Conservation (phyloP, 2,329 filamentous ascomycete genomes). For the Aaosphaeria arxii region DNA sequence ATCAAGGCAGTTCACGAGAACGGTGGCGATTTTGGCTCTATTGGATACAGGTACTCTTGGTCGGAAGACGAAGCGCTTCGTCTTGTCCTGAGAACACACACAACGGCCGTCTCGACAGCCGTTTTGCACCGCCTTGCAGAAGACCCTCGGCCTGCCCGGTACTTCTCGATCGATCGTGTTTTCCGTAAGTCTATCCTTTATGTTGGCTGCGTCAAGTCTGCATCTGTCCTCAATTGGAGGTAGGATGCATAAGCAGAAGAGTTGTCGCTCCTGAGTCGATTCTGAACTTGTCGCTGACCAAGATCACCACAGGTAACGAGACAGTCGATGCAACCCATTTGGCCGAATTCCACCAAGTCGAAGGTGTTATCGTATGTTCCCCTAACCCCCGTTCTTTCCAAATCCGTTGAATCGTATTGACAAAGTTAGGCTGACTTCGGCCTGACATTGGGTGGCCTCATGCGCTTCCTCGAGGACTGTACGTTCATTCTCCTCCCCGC, state of each 20-base stretch:
- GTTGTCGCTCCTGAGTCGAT: too few species aligned
- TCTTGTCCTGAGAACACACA: slow-evolving; percentile 92
- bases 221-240: too few species aligned
- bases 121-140: slow-evolving; percentile 88
- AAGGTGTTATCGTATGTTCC: slow-evolving; percentile 72
- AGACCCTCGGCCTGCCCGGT: slow-evolving; percentile 81
- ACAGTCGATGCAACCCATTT: slow-evolving; percentile 95
- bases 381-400: too few species aligned
- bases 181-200: slow-evolving; percentile 57
- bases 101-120: slow-evolving; percentile 85
- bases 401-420: too few species aligned
- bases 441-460: slow-evolving; percentile 85
- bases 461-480: slow-evolving; percentile 87
- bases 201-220: too few species aligned
- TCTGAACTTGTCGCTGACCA: too few species aligned
- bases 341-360: slow-evolving; percentile 97
- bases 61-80: slow-evolving; percentile 79
- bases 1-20: slow-evolving; percentile 83
- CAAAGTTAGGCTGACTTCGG: slow-evolving; percentile 71
- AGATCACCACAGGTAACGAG: slow-evolving; percentile 60
- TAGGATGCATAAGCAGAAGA: too few species aligned
- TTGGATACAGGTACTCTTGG: slow-evolving; percentile 96
- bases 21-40: slow-evolving; percentile 82
- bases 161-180: slow-evolving; percentile 97
- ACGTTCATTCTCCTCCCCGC: slow-evolving; percentile 35